Percentiles rank a stretch among this genome's conserved stretches.
Conservation (phyloP, 1,284 basidiomycete species). For the Grifola frondosa region DNA sequence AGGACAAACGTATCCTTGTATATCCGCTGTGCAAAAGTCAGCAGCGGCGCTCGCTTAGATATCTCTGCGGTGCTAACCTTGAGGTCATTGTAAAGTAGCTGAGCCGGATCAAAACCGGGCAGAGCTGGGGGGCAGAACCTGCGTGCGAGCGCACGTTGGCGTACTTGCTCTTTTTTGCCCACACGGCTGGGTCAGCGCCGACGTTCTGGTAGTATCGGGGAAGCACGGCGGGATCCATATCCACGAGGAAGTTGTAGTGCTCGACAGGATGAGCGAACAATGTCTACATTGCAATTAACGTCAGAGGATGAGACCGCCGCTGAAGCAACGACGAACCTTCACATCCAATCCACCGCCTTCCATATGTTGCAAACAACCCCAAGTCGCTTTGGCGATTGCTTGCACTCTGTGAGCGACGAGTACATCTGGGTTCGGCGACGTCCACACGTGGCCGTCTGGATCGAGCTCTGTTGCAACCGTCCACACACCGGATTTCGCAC, state of each 20-base stretch:
- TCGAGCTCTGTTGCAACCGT: slow-evolving; percentile 83
- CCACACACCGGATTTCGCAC: slow-evolving; percentile 64
- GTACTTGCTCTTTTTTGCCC: slow-evolving; percentile 49
- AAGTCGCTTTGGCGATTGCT: slow-evolving; percentile 74
- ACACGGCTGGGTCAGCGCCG: slow-evolving; percentile 44
- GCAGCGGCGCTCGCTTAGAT: background rate
- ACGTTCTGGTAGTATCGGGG: slow-evolving; percentile 76
- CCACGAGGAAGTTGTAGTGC: slow-evolving; percentile 87
- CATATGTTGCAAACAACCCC: slow-evolving; percentile 45
- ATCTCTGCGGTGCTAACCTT: slow-evolving; percentile 65
- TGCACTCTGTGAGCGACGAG: slow-evolving; percentile 72
- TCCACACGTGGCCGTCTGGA: slow-evolving; percentile 75
- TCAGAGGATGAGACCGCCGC: background rate
- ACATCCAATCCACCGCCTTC: slow-evolving; percentile 50
- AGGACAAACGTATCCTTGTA: slow-evolving; percentile 81
- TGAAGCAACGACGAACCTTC: slow-evolving; percentile 41
- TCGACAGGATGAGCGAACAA: slow-evolving; percentile 83
- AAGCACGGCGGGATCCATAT: slow-evolving; percentile 64
- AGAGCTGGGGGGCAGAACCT: slow-evolving; percentile 36
- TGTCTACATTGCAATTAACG: slow-evolving; percentile 41
- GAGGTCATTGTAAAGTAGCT: slow-evolving; percentile 68
- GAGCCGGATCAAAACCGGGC: slow-evolving; percentile 83
- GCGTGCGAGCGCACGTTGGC: slow-evolving; percentile 40
- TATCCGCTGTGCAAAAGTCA: slow-evolving; percentile 45
- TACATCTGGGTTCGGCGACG: slow-evolving; percentile 57